phyloP scores from a whole-genome alignment of 768 basidiomycete genomes.

The Tulasnella sp. region DNA sequence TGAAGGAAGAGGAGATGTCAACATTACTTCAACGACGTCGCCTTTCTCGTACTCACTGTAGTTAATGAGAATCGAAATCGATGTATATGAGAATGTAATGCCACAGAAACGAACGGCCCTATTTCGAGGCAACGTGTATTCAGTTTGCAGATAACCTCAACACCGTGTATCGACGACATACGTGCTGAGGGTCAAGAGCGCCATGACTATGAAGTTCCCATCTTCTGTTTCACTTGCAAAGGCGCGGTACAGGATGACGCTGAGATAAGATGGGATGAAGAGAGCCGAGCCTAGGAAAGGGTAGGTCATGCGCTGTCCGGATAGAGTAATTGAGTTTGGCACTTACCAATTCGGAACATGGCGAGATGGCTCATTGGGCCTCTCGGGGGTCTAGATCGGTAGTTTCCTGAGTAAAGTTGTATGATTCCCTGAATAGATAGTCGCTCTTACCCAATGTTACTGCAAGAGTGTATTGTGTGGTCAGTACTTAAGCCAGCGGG shows the following conservation, averaged over 20 bases:
- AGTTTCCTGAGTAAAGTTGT: neutral
- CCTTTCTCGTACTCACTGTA: slow-evolving; percentile 43
- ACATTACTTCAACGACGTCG: neutral
- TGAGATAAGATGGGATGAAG: slow-evolving; percentile 84
- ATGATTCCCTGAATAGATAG: neutral
- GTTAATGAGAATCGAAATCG: slow-evolving; percentile 77
- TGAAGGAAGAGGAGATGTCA: slow-evolving; percentile 24
- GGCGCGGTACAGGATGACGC: slow-evolving; percentile 58
- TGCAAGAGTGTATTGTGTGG: slow-evolving; percentile 19
- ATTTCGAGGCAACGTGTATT: slow-evolving; percentile 1
- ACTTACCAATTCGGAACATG: slow-evolving; percentile 73
- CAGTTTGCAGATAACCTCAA: neutral
- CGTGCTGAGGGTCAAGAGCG: slow-evolving; percentile 53
- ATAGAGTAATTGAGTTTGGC: neutral
- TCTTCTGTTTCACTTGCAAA: slow-evolving; percentile 60
- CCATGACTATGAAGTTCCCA: slow-evolving; percentile 72
- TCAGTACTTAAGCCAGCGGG: neutral
- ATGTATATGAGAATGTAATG: slow-evolving; percentile 79
- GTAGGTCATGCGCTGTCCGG: slow-evolving; percentile 16
- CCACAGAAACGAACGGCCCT: slow-evolving; percentile 85
- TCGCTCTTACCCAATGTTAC: slow-evolving; percentile 49
- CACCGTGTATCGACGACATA: slow-evolving; percentile 31
- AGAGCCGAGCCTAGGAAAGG: slow-evolving; percentile 37
- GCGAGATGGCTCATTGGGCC: slow-evolving; percentile 58
- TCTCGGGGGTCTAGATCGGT: slow-evolving; percentile 9